Percentiles rank a stretch among this genome's conserved stretches.
phyloP scores from a whole-genome alignment of 208 protist genomes.

The Trypanosoma cruzi region DNA sequence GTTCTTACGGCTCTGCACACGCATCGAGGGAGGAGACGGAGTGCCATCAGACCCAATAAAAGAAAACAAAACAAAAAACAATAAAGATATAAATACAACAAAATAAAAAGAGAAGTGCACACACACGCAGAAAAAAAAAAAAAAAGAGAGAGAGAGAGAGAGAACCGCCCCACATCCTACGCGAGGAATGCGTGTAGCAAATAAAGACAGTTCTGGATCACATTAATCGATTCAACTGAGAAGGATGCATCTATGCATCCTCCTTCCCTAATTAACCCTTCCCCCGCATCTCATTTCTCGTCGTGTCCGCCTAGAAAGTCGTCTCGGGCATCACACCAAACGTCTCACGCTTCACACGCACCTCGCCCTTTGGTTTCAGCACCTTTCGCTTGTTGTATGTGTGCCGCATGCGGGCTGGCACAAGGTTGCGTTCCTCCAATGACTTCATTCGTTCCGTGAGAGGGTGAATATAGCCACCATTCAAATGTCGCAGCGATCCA shows the following conservation, averaged over 20 bases:
- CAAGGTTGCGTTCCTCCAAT: constrained; percentile 89
- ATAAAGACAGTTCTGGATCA: not conserved
- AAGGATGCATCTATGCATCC: not conserved
- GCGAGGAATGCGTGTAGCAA: not conserved
- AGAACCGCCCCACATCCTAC: not conserved
- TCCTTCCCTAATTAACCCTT: not conserved
- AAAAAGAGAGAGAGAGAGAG: constrained; percentile 19
- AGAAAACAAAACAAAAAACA: not conserved
- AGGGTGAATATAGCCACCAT: constrained; percentile 72
- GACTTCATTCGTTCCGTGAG: constrained; percentile 89
- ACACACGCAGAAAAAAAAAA: not conserved
- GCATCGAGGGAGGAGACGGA: not conserved
- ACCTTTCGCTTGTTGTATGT: constrained; percentile 89
- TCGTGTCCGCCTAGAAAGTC: constrained; percentile 49
- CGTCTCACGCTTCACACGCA: constrained; percentile 82
- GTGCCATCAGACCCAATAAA: not conserved
- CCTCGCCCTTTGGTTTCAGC: constrained; percentile 87
- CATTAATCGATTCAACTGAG: constrained; percentile 12
- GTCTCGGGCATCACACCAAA: constrained; percentile 83
- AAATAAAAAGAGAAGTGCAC: too few species aligned
- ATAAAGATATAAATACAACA: not conserved
- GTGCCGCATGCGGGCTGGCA: constrained; percentile 87
- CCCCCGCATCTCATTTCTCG: not conserved
- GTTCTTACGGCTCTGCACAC: not conserved
- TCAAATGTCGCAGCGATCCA: constrained; percentile 80